phyloP scores from a whole-genome alignment of 129 eudicot species.

The Artemisia annua region DNA sequence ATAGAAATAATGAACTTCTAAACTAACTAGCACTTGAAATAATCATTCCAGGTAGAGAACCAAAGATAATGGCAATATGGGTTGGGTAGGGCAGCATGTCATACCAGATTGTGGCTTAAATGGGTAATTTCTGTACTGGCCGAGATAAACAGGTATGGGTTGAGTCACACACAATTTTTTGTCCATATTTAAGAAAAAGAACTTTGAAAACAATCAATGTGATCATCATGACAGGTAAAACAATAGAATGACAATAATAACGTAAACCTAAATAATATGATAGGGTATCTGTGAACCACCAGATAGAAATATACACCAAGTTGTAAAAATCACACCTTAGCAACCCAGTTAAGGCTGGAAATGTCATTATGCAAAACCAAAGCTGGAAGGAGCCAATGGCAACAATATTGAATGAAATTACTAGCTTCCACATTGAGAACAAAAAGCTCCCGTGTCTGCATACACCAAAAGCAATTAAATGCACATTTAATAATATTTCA shows the following conservation, averaged over 20 bases:
- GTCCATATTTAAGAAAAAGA: no score
- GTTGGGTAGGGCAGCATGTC: neutral
- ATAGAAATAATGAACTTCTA: neutral
- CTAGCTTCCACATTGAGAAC: conserved; percentile 67
- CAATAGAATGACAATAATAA: neutral
- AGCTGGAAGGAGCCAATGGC: conserved; percentile 97
- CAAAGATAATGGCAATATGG: neutral
- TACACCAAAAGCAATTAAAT: conserved; percentile 8
- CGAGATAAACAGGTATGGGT: neutral
- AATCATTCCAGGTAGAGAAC: neutral
- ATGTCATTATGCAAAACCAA: conserved; percentile 65
- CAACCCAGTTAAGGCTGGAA: conserved; percentile 69
- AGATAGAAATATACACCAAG: conserved; percentile 2
- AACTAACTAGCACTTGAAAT: no score
- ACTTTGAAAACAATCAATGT: no score
- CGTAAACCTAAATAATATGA: neutral
- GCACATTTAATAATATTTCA: neutral
- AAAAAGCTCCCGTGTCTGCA: conserved; percentile 86
- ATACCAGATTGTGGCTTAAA: neutral
- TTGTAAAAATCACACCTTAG: conserved; percentile 52
- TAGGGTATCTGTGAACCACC: neutral
- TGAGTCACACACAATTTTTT: neutral
- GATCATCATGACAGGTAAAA: neutral
- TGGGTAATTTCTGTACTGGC: neutral
- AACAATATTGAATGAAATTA: conserved; percentile 79